phyloP scores from a whole-genome alignment of 2,329 filamentous ascomycete species.

The Fusarium annulatum region DNA sequence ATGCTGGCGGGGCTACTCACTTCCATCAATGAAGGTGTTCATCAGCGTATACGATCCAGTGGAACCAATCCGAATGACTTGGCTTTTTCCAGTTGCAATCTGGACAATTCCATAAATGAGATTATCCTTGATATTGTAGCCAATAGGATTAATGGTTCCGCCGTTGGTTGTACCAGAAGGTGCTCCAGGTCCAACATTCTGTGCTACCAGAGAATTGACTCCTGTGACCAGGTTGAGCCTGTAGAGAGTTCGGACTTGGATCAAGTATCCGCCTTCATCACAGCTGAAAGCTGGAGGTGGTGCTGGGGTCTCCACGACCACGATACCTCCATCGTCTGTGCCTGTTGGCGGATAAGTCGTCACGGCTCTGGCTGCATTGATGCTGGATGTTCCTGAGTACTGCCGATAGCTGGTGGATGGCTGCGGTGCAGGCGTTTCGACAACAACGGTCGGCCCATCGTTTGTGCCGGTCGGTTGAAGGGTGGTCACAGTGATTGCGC shows the following conservation, averaged over 20 bases:
- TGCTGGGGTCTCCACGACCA: constrained; percentile 8
- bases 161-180: not conserved
- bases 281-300: constrained; percentile 13
- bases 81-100: not conserved
- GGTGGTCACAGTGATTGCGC: not conserved
- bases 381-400: not conserved
- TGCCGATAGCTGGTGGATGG: not conserved
- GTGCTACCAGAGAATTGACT: not conserved
- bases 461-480: not conserved
- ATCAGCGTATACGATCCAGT: constrained; percentile 10
- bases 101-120: constrained; percentile 16
- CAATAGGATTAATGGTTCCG: constrained; percentile 7
- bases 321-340: not conserved
- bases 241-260: constrained; percentile 9
- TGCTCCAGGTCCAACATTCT: not conserved
- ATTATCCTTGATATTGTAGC: constrained; percentile 8
- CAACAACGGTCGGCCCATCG: not conserved
- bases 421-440: not conserved
- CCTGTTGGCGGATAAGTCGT: not conserved
- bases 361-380: not conserved
- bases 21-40: not conserved
- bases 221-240: constrained; percentile 4
- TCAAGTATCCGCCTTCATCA: constrained; percentile 23
- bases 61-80: constrained; percentile 11
- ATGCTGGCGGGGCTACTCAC: not conserved